Base-by-base conservation (phyloP, 2,329 filamentous ascomycete species). In the Monosporascus sp. region DNA sequence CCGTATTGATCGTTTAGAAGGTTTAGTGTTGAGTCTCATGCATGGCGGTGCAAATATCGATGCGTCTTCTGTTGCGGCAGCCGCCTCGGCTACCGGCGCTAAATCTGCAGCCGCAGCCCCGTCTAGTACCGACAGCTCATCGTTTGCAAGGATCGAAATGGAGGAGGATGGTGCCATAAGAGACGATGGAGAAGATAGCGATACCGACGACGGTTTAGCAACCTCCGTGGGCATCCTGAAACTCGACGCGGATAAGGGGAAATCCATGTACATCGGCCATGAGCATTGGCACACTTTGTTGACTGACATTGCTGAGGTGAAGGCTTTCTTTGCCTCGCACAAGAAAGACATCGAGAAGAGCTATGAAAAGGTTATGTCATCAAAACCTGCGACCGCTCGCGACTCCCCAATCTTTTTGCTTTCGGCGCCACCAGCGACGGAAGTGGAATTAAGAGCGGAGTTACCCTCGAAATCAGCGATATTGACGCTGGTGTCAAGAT, bases 1-100 rank as follows among this genome's bases (percentile, higher is more conserved):
- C 68, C 88, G 94, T 69, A 97, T 97, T 74, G 92, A 97, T 75
- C 84, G 93, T 63, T 79, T 97, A 60, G 93, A 97, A 79, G 88
- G 89, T 62, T 76, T 97, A 69, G 93, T 97, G 56, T 74, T 97
- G 59, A 95, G 90, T 27, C 72, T 97, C 66, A 97, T 97, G 93
- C 93, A 93, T 66, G 92, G 89, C 69, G 90, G 90, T 53, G 74
- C 80, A 58, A 76, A 74, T 50, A 65, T 78, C 51, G 77, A 81
- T 47, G 59, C 71, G 8, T 65, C 73, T 11, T 63, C 69, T 44
- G 67, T 71, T 20, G 63, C 63, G 14, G 63, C 66, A 8, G 65
- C 67, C 4, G 62, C 64, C n/a, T 63, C 66, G 3, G 59, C 66
- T 6, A 59, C 64, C 18, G 59, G 65, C 0, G 58, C 67, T 5